Evolutionary conservation across 768 basidiomycete species (phyloP), one percentile per base, ranked within the genome.

Genomic region (Solioccasus polychromus): DNA sequence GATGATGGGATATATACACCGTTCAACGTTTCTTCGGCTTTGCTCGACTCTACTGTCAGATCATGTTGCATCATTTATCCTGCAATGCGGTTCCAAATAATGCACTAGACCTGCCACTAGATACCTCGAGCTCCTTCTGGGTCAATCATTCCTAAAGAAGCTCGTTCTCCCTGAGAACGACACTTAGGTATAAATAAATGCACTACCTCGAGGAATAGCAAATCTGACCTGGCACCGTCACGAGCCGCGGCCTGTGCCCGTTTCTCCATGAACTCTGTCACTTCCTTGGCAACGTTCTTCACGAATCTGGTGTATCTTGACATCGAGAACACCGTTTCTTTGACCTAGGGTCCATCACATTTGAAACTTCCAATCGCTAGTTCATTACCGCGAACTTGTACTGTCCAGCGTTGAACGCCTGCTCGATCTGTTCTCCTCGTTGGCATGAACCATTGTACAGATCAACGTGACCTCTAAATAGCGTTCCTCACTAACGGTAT

Each of bases 321-420:
- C 68, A 84, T 76, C 8, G 79, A 82, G 51, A 86, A 79, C 1
- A 61, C 65, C 0, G 68, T 68, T 4, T 70, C 62, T 51, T 83
- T 74, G 32, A 83, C 71, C 73, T 80, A 35, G 12, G 18, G 19
- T 32, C 25, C 17, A 25, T 45, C 53, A 48, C 58, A n/a, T 39
- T 32, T n/a, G 36, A 52, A 3, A 18, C 8, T 10, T 30, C 12
- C 17, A 26, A 5, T 2, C 5, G 34, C 12, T 8, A 25, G 14
- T 17, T 10, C 1, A 22, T 39, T 35, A 77, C 78, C 68, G 78
- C 68, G 56, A 81, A 80, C 28, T 52, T 45, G 54, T 81, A 79
- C 42, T 64, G 69, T 20, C 80, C 81, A 0, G 75, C 69, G 51
- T 80, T 74, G 44, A 81, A 82, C 28, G 65, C 61, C 17, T 58